Conservation (phyloP, 2,329 filamentous ascomycete species). For the Magnaporthiopsis rhizophila region DNA sequence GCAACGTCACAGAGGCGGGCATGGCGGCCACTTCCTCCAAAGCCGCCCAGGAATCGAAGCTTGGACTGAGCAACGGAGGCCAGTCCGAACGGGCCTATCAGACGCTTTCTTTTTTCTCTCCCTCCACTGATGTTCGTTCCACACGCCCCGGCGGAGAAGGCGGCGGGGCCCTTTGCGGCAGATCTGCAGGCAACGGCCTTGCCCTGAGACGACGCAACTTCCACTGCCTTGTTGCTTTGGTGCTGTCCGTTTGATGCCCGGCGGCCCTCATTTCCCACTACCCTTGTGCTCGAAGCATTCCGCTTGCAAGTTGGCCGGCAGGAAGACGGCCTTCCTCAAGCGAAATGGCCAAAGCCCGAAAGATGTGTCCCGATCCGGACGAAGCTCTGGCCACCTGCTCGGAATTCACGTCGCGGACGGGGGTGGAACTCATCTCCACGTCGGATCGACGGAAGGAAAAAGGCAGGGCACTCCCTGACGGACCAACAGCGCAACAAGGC, state of each 20-base stretch:
- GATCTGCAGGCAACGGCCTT: neutral
- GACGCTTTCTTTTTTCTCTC: neutral
- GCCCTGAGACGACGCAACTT: neutral
- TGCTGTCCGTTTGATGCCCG: neutral
- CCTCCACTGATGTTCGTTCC: too few species aligned
- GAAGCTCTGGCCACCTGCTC: neutral
- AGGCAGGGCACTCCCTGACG: neutral
- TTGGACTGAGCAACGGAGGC: neutral
- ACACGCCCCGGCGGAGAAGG: neutral
- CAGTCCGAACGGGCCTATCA: neutral
- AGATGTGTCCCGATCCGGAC: neutral
- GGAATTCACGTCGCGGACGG: neutral
- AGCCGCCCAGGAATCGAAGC: too few species aligned
- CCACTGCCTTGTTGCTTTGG: neutral
- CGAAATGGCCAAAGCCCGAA: neutral
- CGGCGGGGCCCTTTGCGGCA: neutral
- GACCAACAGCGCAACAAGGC: too few species aligned
- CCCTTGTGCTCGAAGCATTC: neutral
- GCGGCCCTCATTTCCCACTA: neutral
- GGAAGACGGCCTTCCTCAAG: neutral
- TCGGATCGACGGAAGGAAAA: neutral
- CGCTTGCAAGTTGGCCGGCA: neutral
- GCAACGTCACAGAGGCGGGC: neutral
- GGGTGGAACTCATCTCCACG: neutral
- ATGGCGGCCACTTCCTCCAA: neutral